phyloP scores from a whole-genome alignment of 2,329 filamentous ascomycete genomes.

The Monosporascus sp. region DNA sequence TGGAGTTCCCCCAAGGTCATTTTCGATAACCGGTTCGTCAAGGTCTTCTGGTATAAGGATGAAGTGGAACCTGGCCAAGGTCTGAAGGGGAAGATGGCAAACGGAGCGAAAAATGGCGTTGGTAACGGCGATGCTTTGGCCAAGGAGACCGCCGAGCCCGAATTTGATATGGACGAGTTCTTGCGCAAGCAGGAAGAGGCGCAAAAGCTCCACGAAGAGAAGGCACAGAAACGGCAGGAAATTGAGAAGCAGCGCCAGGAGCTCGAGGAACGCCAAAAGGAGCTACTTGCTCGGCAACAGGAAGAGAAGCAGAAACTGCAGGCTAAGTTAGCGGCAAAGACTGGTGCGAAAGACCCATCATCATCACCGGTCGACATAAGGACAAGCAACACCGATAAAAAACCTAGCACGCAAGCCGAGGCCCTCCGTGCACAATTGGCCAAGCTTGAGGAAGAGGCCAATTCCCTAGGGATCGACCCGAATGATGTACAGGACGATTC shows the following conservation, averaged over 20 bases:
- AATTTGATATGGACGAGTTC: conserved; percentile 67
- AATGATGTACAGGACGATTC: conserved; percentile 40
- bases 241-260: conserved; percentile 58
- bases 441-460: conserved; percentile 68
- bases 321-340: conserved; percentile 55
- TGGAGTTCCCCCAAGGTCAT: conserved; percentile 74
- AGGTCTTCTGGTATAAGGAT: conserved; percentile 71
- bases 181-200: conserved; percentile 64
- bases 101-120: conserved; percentile 24
- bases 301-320: conserved; percentile 59
- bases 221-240: conserved; percentile 56
- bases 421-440: conserved; percentile 66
- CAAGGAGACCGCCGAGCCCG: conserved; percentile 34
- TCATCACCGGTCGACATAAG: conserved; percentile 14
- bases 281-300: conserved; percentile 57
- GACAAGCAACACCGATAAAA: conserved; percentile 21
- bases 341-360: conserved; percentile 19
- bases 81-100: conserved; percentile 22
- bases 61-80: conserved; percentile 29
- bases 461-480: conserved; percentile 62
- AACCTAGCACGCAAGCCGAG: conserved; percentile 47
- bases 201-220: conserved; percentile 64
- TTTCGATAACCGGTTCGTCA: conserved; percentile 82
- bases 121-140: conserved; percentile 14
- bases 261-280: conserved; percentile 58